Percentiles rank a stretch among this genome's conserved stretches.
Conservation (phyloP, 2,329 filamentous ascomycete species). For the Penicillium capsulatum region DNA sequence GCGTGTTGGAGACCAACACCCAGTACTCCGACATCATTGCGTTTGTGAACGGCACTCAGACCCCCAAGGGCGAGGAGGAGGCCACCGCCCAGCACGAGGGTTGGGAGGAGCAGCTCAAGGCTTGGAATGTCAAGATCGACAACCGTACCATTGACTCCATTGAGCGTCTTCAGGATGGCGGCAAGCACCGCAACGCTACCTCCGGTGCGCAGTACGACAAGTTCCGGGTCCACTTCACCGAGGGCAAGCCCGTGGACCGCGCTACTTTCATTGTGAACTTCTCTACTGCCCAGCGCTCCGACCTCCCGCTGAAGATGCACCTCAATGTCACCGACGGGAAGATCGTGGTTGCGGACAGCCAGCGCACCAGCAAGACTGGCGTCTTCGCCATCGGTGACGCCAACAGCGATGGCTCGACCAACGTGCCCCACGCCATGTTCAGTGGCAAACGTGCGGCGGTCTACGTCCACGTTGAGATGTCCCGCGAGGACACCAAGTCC, state of each 20-base stretch:
- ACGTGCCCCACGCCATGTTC: slow-evolving; percentile 59
- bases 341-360: slow-evolving; percentile 43
- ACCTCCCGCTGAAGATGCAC: slow-evolving; percentile 47
- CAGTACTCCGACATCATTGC: slow-evolving; percentile 55
- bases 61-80: slow-evolving; percentile 37
- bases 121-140: slow-evolving; percentile 52
- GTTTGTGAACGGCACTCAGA: slow-evolving; percentile 59
- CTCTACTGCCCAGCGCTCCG: slow-evolving; percentile 47
- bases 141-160: slow-evolving; percentile 53
- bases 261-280: slow-evolving; percentile 53
- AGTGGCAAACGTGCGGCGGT: slow-evolving; percentile 57
- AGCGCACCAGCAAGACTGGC: slow-evolving; percentile 51
- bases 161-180: slow-evolving; percentile 43
- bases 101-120: slow-evolving; percentile 50
- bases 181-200: slow-evolving; percentile 24
- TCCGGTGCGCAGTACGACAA: slow-evolving; percentile 47
- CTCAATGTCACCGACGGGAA: slow-evolving; percentile 45
- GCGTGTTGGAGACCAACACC: slow-evolving; percentile 52
- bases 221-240: slow-evolving; percentile 53
- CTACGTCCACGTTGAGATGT: slow-evolving; percentile 48
- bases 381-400: slow-evolving; percentile 59
- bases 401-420: slow-evolving; percentile 58
- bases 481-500: slow-evolving; percentile 29
- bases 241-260: slow-evolving; percentile 45
- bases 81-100: slow-evolving; percentile 42